These are phyloP conservation scores for Rhododendron mucronatum DNA, from an alignment of 148 eudicot species.

Conservation along the genomic window DNA sequence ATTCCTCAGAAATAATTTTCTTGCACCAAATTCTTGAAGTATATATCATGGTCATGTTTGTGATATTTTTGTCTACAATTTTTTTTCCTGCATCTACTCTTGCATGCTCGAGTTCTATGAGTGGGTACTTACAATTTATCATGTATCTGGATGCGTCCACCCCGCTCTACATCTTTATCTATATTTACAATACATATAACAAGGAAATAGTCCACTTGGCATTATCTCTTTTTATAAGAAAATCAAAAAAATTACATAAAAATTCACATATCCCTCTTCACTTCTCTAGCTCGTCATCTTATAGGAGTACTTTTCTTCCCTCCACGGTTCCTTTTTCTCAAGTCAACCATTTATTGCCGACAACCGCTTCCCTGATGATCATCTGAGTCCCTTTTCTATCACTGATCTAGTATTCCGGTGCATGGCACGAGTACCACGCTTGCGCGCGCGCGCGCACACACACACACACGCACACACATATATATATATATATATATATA, in stretches of 20 bases:
- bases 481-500: too few relatives aligned
- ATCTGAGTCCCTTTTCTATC: neutral
- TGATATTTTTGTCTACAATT: neutral
- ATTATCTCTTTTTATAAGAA: neutral
- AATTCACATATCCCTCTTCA: neutral
- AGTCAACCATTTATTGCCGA: neutral
- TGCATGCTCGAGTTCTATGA: neutral
- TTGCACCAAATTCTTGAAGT: neutral
- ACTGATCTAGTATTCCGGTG: neutral
- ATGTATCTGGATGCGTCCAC: neutral
- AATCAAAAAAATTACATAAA: neutral
- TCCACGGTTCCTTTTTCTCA: neutral
- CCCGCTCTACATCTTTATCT: neutral
- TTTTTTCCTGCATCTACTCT: neutral
- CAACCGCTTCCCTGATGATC: neutral
- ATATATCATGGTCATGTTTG: neutral
- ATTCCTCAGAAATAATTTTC: neutral
- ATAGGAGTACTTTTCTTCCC: neutral
- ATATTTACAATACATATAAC: too few relatives aligned
- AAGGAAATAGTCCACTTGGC: neutral
- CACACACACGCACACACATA: too few relatives aligned
- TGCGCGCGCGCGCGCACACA: too few relatives aligned
- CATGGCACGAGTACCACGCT: neutral
- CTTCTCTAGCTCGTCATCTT: neutral
- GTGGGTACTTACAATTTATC: neutral